These are phyloP conservation scores for Taiwanofungus camphoratus DNA, from an alignment of 1,284 basidiomycete species.

Conservation along the genomic window DNA sequence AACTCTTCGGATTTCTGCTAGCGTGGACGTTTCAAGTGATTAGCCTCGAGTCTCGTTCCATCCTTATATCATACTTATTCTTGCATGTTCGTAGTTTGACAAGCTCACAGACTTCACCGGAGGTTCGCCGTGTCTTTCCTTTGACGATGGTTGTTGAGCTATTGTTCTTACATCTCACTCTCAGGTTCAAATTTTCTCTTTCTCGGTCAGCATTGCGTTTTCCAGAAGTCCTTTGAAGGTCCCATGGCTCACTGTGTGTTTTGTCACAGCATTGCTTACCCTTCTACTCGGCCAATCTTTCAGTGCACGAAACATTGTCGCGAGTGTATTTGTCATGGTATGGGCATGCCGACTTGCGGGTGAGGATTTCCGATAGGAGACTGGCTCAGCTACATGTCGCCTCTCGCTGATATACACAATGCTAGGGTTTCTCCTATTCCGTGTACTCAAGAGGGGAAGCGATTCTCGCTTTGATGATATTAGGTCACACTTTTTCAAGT, in stretches of 20 bases:
- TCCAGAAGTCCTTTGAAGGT: not conserved
- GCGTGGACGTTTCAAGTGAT: slow-evolving; percentile 55
- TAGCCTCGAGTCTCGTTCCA: not conserved
- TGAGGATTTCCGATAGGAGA: no score
- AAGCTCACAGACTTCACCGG: slow-evolving; percentile 70
- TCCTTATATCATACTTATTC: not conserved
- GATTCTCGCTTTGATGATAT: slow-evolving; percentile 67
- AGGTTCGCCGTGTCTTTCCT: slow-evolving; percentile 30
- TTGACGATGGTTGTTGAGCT: slow-evolving; percentile 1
- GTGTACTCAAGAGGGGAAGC: slow-evolving; percentile 61
- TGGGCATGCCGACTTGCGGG: slow-evolving; percentile 57
- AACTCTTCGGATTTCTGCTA: slow-evolving; percentile 61
- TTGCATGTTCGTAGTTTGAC: slow-evolving; percentile 44
- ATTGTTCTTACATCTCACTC: no score
- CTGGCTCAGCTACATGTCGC: no score
- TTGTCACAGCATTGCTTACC: slow-evolving; percentile 42
- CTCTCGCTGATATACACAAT: no score
- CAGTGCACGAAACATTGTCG: slow-evolving; percentile 55
- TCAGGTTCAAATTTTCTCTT: slow-evolving; percentile 66
- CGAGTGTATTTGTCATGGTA: slow-evolving; percentile 55
- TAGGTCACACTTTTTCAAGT: slow-evolving; percentile 60
- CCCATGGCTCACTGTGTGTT: not conserved
- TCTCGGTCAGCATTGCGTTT: slow-evolving; percentile 34
- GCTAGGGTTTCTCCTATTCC: slow-evolving; percentile 57
- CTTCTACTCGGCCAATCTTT: slow-evolving; percentile 50